Conservation (phyloP, 2,329 filamentous ascomycete species). For the Fusarium neocosmosporiellum region DNA sequence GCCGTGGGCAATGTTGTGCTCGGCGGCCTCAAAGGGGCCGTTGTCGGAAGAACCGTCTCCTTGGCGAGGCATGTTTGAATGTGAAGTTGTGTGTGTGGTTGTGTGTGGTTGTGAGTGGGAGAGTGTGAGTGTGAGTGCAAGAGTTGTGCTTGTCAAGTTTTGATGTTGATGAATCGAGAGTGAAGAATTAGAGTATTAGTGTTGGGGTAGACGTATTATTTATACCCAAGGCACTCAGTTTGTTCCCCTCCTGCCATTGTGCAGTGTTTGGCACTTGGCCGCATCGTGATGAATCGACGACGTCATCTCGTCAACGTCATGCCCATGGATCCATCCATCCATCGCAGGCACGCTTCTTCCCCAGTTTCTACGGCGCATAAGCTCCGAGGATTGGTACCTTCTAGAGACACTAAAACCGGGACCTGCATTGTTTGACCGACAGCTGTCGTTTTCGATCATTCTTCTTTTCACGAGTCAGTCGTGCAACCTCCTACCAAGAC, state of each 20-base stretch:
- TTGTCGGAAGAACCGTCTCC: constrained; percentile 62
- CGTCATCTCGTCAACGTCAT: constrained; percentile 38
- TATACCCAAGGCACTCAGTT: constrained; percentile 9
- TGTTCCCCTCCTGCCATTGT: neutral
- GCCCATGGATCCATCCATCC: neutral
- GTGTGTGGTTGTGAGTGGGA: constrained; percentile 2
- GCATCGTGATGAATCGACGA: constrained; percentile 35
- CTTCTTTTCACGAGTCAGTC: neutral
- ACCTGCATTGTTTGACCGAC: neutral
- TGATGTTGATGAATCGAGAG: constrained; percentile 2
- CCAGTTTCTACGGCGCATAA: neutral
- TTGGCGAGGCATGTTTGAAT: constrained; percentile 60
- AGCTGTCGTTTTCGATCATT: neutral
- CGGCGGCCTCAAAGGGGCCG: constrained; percentile 53
- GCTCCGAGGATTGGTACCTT: neutral
- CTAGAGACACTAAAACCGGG: neutral
- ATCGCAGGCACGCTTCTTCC: neutral
- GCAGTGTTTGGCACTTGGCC: constrained; percentile 11
- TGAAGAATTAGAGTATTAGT: neutral
- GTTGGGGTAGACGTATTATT: constrained; percentile 14
- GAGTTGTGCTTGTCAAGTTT: neutral
- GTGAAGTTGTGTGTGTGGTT: constrained; percentile 1
- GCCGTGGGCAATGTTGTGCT: constrained; percentile 59
- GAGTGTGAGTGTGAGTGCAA: neutral
- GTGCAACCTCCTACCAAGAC: neutral